Conservation (phyloP, 345 rosid genomes). For the Viola odorata region DNA sequence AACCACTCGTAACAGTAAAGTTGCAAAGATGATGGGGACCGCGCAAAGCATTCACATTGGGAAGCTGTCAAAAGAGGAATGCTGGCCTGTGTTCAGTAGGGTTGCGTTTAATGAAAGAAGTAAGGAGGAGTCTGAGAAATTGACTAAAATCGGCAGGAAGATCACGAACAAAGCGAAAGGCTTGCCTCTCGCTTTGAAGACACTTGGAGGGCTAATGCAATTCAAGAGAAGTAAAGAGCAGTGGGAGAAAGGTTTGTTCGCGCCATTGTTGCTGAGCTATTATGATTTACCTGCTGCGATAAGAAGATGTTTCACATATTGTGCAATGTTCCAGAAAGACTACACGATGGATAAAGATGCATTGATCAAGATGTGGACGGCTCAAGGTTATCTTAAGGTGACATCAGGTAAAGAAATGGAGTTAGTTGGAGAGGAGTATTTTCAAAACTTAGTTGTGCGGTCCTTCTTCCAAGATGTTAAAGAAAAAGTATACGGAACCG, state of each 20-base stretch:
- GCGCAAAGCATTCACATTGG: neutral
- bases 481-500: neutral
- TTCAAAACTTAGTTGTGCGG: neutral
- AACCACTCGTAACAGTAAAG: slow-evolving; percentile 2
- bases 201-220: neutral
- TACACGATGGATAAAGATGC: neutral
- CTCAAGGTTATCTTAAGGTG: slow-evolving; percentile 10
- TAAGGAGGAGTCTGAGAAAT: neutral
- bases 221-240: neutral
- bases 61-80: neutral
- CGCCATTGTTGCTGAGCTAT: slow-evolving; percentile 6
- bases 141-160: neutral
- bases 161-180: neutral
- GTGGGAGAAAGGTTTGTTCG: neutral
- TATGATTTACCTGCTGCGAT: slow-evolving; percentile 1
- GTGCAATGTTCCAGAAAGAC: slow-evolving; percentile 6
- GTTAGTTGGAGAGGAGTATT: neutral
- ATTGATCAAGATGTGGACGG: slow-evolving; percentile 11
- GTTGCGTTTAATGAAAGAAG: slow-evolving; percentile 3
- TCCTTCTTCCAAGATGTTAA: slow-evolving; percentile 1
- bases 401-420: neutral
- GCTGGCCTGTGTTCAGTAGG: slow-evolving; percentile 6
- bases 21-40: slow-evolving; percentile 1
- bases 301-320: slow-evolving; percentile 6
- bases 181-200: slow-evolving; percentile 4